Evolutionary conservation across 495 filamentous ascomycete genomes (phyloP), one percentile per base, ranked within the genome.

Genomic region (Aspergillus ellipticus): DNA sequence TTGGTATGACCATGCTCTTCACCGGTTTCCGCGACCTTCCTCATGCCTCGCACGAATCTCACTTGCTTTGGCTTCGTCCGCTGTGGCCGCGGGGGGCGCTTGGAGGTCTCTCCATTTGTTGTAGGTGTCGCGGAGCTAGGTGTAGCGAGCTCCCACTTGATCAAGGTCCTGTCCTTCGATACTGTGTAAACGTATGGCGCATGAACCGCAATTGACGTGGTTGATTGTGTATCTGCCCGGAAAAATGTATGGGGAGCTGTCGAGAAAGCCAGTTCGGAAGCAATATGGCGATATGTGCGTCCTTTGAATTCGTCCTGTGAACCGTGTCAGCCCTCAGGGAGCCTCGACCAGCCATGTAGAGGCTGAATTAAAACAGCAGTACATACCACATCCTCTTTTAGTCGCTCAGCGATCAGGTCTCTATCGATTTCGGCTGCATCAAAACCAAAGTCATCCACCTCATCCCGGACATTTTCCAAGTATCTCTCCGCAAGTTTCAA

Each of bases 391-490:
- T 96, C 94, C 72, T 97, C 89, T 68, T 92, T 85, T 55, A 97
- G 73, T 56, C 93, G 78, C 63, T 93, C 86, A 6, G 94, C 91
- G 63, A 97, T 94, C 48, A 96, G 77, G 61, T 97, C 92, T 42
- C 86, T 79, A 71, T 97, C 94, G 42, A 98, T 89, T 17, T 97
- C 86, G 56, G 85, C 92, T 3, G 94, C 94, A 74, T 98, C 90
- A 62, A 96, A 97, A 5, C 89, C 94, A 49, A 76, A 80, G 65
- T 87, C 85, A 49, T 88, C 83, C 22, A 95, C 88, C 66, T 97
- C 92, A 49, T 88, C 81, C 48, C 85, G 80, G 49, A 96, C 85
- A 66, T 95, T 96, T 16, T 95, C 88, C 43, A 98, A 78, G 69
- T 97, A 97, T 59, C 89, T 86, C 74, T 97, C 90, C 8, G 94